Conservation (phyloP, 805 yeast genomes). For the Candida insectalens region DNA sequence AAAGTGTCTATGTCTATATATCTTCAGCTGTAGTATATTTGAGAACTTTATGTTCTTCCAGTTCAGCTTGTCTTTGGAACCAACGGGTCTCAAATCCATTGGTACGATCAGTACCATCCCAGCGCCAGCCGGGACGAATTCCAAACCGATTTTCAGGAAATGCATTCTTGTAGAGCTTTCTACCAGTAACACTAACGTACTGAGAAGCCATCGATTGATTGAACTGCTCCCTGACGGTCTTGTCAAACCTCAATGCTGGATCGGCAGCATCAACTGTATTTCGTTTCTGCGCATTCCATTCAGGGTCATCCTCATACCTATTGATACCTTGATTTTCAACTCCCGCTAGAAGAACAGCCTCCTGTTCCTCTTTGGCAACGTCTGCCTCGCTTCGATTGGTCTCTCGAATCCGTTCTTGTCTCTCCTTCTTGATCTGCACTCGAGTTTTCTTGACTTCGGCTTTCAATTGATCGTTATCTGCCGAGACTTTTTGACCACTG, state of each 20-base stretch:
- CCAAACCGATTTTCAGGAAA: slow-evolving; percentile 65
- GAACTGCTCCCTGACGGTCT: slow-evolving; percentile 13
- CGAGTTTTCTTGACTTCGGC: slow-evolving; percentile 5
- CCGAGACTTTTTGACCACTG: slow-evolving; percentile 33
- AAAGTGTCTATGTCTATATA: slow-evolving; percentile 7
- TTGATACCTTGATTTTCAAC: slow-evolving; percentile 18
- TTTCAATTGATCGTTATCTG: not conserved
- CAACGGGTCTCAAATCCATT: slow-evolving; percentile 74
- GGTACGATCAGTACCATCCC: slow-evolving; percentile 91
- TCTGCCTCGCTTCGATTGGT: slow-evolving; percentile 31
- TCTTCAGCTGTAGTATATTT: slow-evolving; percentile 31
- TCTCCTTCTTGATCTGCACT: slow-evolving; percentile 15
- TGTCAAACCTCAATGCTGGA: slow-evolving; percentile 45
- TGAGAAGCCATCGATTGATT: slow-evolving; percentile 9
- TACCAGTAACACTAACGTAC: slow-evolving; percentile 30
- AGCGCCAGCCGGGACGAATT: slow-evolving; percentile 67
- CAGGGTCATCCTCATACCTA: slow-evolving; percentile 28
- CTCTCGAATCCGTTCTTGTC: slow-evolving; percentile 16
- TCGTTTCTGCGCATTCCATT: slow-evolving; percentile 25
- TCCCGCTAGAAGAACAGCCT: slow-evolving; percentile 21
- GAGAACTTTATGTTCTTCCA: slow-evolving; percentile 21
- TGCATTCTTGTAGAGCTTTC: slow-evolving; percentile 45
- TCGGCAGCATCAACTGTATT: slow-evolving; percentile 41
- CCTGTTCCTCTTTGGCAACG: slow-evolving; percentile 26
- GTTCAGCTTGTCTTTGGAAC: slow-evolving; percentile 33